Percentiles rank a stretch among this genome's conserved stretches.
These are phyloP conservation scores for Mortierella polycephala DNA, from an alignment of 371 early-diverging fungal genomes.

Conservation along the genomic window DNA sequence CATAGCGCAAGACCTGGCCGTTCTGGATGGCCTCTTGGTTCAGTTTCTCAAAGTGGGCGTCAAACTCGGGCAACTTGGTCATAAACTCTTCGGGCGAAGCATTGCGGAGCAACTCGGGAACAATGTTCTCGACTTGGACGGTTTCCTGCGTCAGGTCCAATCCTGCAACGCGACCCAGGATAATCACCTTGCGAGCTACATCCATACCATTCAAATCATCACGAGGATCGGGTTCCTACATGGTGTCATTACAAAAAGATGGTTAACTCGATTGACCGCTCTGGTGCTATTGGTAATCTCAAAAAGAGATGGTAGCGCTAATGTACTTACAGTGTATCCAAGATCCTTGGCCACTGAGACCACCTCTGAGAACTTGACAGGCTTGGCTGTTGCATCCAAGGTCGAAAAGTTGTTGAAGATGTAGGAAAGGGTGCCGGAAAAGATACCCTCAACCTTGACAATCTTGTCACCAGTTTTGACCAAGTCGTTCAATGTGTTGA, in stretches of 20 bases:
- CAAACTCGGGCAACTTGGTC: slow-evolving; percentile 82
- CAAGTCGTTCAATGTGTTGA: slow-evolving; percentile 89
- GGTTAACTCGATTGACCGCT: not conserved
- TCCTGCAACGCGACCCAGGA: slow-evolving; percentile 91
- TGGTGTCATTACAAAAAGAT: not conserved
- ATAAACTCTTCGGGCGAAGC: slow-evolving; percentile 86
- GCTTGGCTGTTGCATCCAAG: slow-evolving; percentile 57
- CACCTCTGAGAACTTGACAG: slow-evolving; percentile 83
- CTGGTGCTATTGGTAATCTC: not conserved
- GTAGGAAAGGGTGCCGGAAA: slow-evolving; percentile 95
- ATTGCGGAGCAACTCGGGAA: slow-evolving; percentile 85
- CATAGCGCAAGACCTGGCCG: slow-evolving; percentile 89
- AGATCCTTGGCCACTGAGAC: slow-evolving; percentile 90
- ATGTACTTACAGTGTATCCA: slow-evolving; percentile 84
- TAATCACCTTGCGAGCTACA: slow-evolving; percentile 94
- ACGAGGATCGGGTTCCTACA: slow-evolving; percentile 94
- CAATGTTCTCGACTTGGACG: slow-evolving; percentile 92
- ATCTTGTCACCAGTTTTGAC: slow-evolving; percentile 94
- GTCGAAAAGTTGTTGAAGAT: slow-evolving; percentile 95
- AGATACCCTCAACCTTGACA: slow-evolving; percentile 93
- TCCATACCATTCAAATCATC: slow-evolving; percentile 99
- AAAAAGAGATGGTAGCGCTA: not conserved
- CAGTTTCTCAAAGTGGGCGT: slow-evolving; percentile 81
- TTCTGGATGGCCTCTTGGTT: slow-evolving; percentile 79
- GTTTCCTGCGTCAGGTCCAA: slow-evolving; percentile 78